Evolutionary conservation across 2,329 filamentous ascomycete species (phyloP), one percentile per base, ranked within the genome.

Genomic region (Huntiella bhutanensis): DNA sequence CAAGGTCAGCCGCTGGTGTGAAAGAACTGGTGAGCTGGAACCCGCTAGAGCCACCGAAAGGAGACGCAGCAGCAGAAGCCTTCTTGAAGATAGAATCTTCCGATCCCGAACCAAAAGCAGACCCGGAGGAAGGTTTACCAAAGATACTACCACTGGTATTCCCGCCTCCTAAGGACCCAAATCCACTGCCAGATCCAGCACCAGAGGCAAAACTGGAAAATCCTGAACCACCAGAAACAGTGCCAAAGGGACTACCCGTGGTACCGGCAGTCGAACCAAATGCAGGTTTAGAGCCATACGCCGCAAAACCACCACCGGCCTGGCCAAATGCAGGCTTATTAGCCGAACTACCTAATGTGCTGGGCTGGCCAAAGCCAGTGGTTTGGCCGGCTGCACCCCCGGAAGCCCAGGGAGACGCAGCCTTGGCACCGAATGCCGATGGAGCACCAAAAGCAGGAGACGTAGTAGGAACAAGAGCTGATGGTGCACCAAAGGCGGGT

Each of bases 1-100:
- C 75, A 1, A 71, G 66, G 39, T 68, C 67, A 4, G 71, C 68
- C 52, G 82, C 78, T 6, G 69, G 67, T 54, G 77, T 75, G 62
- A 84, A 85, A 1, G 73, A 77, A 28, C 74, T 77, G 35, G 71
- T 70, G 12, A 84, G 64, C 53, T 80, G 79, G 61, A 84, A 84
- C 0, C 72, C 69, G 12, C 64, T 13, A 58, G 55, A 52, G 40
- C 55, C 58, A 17, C 62, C 62, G 51, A 67, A 65, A 8, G 60
- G 52, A 45, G 59, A 62, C 5, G 57, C 52, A 11, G 57, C 57
- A 19, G 55, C 58, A 41, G 17, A 34, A 34, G 36, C 28, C 22
- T 44, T 44, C 12, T 37, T 40, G 52, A 68, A 67, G 2, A 61
- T 57, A 7, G 62, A 64, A 15, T 59, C 45, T 4, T 34, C 40